Percentiles rank a stretch among this genome's conserved stretches.
Evolutionary conservation across 495 filamentous ascomycete genomes (phyloP).

Genomic region (Saxophila tyrrhenica): DNA sequence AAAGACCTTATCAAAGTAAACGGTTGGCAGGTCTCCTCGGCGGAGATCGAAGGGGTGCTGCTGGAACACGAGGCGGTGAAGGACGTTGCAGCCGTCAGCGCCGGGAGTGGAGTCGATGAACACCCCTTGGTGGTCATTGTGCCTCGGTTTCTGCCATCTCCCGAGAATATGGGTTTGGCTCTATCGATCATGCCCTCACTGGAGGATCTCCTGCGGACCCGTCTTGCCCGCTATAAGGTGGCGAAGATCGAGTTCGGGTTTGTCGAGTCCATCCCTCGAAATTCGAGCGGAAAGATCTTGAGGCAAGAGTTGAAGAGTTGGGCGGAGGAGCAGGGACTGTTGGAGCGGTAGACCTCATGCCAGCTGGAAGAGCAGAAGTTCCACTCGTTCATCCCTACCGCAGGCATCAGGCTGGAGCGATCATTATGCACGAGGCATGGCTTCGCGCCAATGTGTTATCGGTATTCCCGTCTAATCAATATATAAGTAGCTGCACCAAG

Average conservation of each 20-base stretch:
- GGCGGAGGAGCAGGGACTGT: not conserved
- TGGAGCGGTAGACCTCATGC: not conserved
- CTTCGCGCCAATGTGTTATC: too few relatives aligned
- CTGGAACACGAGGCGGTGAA: slow-evolving; percentile 7
- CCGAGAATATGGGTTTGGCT: too few relatives aligned
- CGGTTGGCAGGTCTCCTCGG: slow-evolving; percentile 20
- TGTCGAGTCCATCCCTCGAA: slow-evolving; percentile 17
- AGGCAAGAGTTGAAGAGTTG: slow-evolving; percentile 9
- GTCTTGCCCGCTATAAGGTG: slow-evolving; percentile 16
- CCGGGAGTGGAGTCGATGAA: slow-evolving; percentile 20
- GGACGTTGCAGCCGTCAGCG: slow-evolving; percentile 21
- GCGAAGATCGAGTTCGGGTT: slow-evolving; percentile 11
- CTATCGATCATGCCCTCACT: too few relatives aligned
- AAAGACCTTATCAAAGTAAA: slow-evolving; percentile 22
- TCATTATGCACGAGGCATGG: too few relatives aligned
- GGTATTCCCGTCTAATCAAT: too few relatives aligned
- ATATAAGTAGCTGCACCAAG: too few relatives aligned
- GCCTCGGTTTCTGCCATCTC: not conserved
- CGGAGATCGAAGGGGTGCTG: slow-evolving; percentile 19
- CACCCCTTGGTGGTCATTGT: slow-evolving; percentile 25
- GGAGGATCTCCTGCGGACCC: slow-evolving; percentile 7
- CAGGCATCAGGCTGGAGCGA: too few relatives aligned
- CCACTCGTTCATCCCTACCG: too few relatives aligned
- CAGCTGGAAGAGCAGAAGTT: too few relatives aligned
- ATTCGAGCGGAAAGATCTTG: slow-evolving; percentile 18